phyloP scores from a whole-genome alignment of 441 rosid genomes.

The Sinapis alba region DNA sequence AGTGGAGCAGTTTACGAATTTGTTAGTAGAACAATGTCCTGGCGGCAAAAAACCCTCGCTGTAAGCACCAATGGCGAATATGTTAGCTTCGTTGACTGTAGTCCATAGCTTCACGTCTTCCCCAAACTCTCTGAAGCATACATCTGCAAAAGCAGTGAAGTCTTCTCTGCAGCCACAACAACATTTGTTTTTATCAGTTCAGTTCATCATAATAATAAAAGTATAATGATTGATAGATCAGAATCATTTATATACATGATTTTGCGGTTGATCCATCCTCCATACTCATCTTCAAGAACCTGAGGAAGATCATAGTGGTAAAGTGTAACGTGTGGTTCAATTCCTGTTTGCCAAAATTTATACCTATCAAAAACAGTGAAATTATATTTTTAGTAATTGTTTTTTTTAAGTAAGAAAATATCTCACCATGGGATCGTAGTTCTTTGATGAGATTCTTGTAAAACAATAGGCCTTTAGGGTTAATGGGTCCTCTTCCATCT shows the following conservation, averaged over 20 bases:
- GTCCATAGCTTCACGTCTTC: constrained; percentile 65
- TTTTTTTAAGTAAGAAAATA: not conserved
- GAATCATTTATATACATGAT: constrained; percentile 47
- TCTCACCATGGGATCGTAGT: constrained; percentile 49
- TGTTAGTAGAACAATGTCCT: constrained; percentile 47
- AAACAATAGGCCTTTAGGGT: constrained; percentile 61
- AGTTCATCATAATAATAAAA: not conserved
- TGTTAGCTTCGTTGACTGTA: constrained; percentile 68
- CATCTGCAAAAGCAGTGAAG: constrained; percentile 66
- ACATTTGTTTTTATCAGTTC: not conserved
- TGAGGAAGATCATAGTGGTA: constrained; percentile 67
- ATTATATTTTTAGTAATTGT: not conserved
- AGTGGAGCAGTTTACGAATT: constrained; percentile 37
- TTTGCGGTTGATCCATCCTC: constrained; percentile 47
- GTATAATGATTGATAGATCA: not conserved
- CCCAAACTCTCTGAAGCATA: constrained; percentile 74
- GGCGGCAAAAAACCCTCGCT: constrained; percentile 57
- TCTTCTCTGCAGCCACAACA: constrained; percentile 35
- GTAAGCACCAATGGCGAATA: constrained; percentile 54
- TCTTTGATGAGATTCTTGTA: constrained; percentile 75
- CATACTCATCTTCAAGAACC: constrained; percentile 69
- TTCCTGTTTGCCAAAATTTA: constrained; percentile 43
- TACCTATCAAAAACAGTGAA: not conserved
- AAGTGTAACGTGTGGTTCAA: constrained; percentile 67
- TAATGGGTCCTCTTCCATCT: constrained; percentile 79